Evolutionary conservation across 768 basidiomycete genomes (phyloP).

Genomic region (Chlorophyllum brunneum): DNA sequence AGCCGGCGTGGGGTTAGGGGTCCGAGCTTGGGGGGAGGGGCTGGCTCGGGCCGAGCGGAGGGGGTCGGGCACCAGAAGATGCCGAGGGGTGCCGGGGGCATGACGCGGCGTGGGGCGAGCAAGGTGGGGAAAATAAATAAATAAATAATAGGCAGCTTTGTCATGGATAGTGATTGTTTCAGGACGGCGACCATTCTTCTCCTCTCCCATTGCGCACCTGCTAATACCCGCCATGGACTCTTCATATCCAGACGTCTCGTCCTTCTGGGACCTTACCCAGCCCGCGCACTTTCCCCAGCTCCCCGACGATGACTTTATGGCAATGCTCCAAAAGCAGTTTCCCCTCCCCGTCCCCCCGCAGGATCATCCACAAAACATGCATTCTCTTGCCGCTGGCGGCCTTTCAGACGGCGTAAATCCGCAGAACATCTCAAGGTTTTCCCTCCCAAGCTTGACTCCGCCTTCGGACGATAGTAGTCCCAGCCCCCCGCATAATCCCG

Average conservation of each 20-base stretch:
- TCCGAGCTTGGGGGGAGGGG: background rate
- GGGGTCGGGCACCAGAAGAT: slow-evolving; percentile 1
- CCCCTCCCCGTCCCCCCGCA: slow-evolving; percentile 24
- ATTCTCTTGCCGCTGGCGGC: slow-evolving; percentile 17
- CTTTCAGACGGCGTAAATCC: slow-evolving; percentile 52
- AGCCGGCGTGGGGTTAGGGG: background rate
- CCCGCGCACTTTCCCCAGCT: slow-evolving; percentile 57
- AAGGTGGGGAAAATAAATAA: slow-evolving; percentile 1
- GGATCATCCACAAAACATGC: slow-evolving; percentile 6
- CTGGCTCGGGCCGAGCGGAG: background rate
- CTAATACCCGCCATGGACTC: slow-evolving; percentile 39
- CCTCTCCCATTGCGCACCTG: background rate
- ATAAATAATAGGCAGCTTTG: slow-evolving; percentile 15
- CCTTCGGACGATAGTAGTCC: slow-evolving; percentile 77
- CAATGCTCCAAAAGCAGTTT: slow-evolving; percentile 76
- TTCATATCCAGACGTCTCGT: slow-evolving; percentile 38
- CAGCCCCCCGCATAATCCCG: slow-evolving; percentile 52
- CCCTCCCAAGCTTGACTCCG: slow-evolving; percentile 52
- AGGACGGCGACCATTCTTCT: slow-evolving; percentile 5
- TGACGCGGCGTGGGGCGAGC: slow-evolving; percentile 13
- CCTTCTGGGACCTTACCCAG: slow-evolving; percentile 69
- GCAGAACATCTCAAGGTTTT: slow-evolving; percentile 48
- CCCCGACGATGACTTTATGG: slow-evolving; percentile 73
- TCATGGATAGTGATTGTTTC: slow-evolving; percentile 12
- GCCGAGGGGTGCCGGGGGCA: slow-evolving; percentile 1